Evolutionary conservation across 345 rosid species (phyloP).

Genomic region (Eucalyptus curtisii): DNA sequence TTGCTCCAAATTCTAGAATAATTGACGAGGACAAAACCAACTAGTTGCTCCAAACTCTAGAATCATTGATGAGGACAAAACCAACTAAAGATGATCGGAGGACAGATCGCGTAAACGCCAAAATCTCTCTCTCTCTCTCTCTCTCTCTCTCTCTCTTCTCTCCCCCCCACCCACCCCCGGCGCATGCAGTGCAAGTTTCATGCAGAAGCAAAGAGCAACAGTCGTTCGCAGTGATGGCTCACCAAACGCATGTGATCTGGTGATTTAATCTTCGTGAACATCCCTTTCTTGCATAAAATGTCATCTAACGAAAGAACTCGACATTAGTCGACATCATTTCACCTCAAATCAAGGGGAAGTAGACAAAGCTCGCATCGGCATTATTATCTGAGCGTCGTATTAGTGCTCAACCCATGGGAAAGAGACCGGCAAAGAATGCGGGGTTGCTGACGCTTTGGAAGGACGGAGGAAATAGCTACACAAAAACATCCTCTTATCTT

Average conservation of each 20-base stretch:
- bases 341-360: not conserved
- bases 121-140: not conserved
- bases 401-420: not conserved
- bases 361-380: not conserved
- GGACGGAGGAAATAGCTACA: not conserved
- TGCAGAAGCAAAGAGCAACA: not conserved
- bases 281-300: not conserved
- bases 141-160: no score
- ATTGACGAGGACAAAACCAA: not conserved
- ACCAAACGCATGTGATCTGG: not conserved
- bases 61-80: not conserved
- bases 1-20: not conserved
- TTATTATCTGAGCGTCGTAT: not conserved
- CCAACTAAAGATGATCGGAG: not conserved
- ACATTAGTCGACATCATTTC: not conserved
- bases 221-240: not conserved
- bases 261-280: not conserved
- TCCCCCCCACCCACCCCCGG: no score
- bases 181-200: not conserved
- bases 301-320: not conserved
- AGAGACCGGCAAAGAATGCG: not conserved
- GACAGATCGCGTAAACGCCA: not conserved
- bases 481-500: not conserved
- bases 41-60: not conserved
- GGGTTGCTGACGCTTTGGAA: not conserved